Percentiles rank a stretch among this genome's conserved stretches.
Evolutionary conservation across 192 early-diverging fungal genomes (phyloP).

Genomic region (Entomortierella beljakovae): DNA sequence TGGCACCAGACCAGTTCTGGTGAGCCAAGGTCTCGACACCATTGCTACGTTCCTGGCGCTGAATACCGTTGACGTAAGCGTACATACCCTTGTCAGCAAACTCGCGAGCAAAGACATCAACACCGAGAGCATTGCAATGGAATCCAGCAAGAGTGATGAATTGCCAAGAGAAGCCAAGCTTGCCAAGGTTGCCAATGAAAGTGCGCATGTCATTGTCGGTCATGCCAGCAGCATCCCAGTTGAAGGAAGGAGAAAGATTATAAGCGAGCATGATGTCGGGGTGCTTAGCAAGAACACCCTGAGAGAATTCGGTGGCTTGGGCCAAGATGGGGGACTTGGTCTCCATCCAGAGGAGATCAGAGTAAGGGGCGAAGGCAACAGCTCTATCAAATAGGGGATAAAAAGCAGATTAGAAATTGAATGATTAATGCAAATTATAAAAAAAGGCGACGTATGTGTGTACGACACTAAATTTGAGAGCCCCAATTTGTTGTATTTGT

Average conservation of each 20-base stretch:
- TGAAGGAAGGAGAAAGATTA: conserved; percentile 97
- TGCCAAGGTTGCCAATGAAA: conserved; percentile 86
- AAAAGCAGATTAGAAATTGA: background rate
- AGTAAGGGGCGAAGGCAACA: conserved; percentile 86
- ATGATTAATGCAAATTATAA: background rate
- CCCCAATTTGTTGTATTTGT: background rate
- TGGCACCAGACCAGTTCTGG: conserved; percentile 95
- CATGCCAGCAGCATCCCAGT: conserved; percentile 98
- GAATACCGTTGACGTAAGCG: conserved; percentile 92
- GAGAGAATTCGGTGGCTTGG: conserved; percentile 92
- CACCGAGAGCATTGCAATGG: conserved; percentile 90
- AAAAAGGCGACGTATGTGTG: background rate
- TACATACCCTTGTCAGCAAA: conserved; percentile 93
- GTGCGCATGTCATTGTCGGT: conserved; percentile 87
- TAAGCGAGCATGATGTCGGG: conserved; percentile 93
- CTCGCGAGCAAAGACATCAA: conserved; percentile 84
- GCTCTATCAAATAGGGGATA: conserved; percentile 25
- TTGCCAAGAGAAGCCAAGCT: conserved; percentile 97
- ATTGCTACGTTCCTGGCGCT: conserved; percentile 91
- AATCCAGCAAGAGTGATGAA: conserved; percentile 98
- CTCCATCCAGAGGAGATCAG: conserved; percentile 97
- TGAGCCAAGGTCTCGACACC: conserved; percentile 93
- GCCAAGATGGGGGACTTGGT: conserved; percentile 93
- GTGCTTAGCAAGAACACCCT: conserved; percentile 81
- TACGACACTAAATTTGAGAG: background rate